Base-by-base conservation (phyloP, 257 asterid genomes). In the Gentiana straminea region DNA sequence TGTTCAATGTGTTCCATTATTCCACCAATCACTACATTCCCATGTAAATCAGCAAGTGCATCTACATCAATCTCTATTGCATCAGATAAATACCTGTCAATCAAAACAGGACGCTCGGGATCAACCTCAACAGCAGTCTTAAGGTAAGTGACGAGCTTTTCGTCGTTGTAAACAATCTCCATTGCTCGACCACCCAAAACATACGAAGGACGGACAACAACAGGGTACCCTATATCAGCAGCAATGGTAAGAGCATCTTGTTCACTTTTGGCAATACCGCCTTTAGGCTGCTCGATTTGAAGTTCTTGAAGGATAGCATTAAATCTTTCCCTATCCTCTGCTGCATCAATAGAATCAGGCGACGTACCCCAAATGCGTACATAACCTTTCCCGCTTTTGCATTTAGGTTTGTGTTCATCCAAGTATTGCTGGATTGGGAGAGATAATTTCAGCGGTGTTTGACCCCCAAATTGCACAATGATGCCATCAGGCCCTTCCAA, bases 1-100 rank as follows among this genome's bases (percentile, higher is more conserved):
- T 88, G 97, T 71, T 92, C 97, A 12, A 92, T 86, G 66, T 92
- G 99, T 84, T 92, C 99, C 99, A 92, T 92, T 69, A 92, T 92
- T 59, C 97, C 99, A 51, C 99, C 99, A 33, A 92, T 88, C 65
- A 92, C 99, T 5, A 92, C 99, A 57, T 88, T 80, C 5, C 95
- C 99, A 7, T 85, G 67, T 10, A 66, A 75, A 67, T 92, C 99
- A 2, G 94, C 70, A 38, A 92, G 86, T 2, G 97, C 81, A 43
- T 88, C 97, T 9, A 92, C 73, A 60, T 92, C 97, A 33, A 92
- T 88, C 76, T 92, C 99, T 32, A 88, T 68, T 35, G 97, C 97
- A 50, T 92, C 99, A 2, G 94, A 81, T 58, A 88, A 74, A 75
- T 92, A 92, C 59, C 64, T 83, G 75, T 92, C 99, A 1, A 92